Evolutionary conservation across 805 yeast genomes (phyloP).

Genomic region (Yarrowia alimentaria): DNA sequence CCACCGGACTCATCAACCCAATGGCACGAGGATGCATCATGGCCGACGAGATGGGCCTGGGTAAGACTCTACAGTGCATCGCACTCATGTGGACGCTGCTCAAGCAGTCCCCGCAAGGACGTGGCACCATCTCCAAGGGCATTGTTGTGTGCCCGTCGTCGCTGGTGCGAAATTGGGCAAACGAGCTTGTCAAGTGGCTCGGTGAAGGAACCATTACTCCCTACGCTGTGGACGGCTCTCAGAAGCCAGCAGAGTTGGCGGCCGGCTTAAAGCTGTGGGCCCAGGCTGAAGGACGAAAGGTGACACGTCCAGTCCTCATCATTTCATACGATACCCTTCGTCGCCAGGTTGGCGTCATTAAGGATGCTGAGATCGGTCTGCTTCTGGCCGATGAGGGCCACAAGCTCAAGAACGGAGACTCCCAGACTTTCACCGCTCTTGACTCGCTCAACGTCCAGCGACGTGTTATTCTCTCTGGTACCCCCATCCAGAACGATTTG

Average conservation of each 20-base stretch:
- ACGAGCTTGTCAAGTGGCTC: constrained; percentile 90
- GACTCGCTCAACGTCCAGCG: constrained; percentile 81
- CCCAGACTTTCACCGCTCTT: constrained; percentile 83
- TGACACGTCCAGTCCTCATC: constrained; percentile 89
- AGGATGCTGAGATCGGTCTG: constrained; percentile 78
- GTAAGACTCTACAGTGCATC: constrained; percentile 86
- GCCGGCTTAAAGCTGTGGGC: constrained; percentile 80
- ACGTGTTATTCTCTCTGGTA: constrained; percentile 90
- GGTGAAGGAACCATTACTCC: constrained; percentile 90
- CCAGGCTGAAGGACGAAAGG: constrained; percentile 76
- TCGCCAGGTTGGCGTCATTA: constrained; percentile 73
- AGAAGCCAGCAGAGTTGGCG: constrained; percentile 66
- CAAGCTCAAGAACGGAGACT: constrained; percentile 82
- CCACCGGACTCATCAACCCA: constrained; percentile 64
- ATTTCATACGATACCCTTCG: constrained; percentile 92
- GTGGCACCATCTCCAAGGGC: constrained; percentile 80
- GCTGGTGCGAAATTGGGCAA: constrained; percentile 94
- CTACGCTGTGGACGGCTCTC: constrained; percentile 81
- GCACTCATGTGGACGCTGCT: constrained; percentile 89
- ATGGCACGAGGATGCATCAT: constrained; percentile 92
- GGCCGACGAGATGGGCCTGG: constrained; percentile 98
- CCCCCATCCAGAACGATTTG: constrained; percentile 94
- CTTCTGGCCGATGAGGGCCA: constrained; percentile 87
- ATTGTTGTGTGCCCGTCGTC: constrained; percentile 95
- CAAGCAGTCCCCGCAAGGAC: constrained; percentile 83